Conservation (phyloP, 129 eudicot genomes). For the Chrysanthemum makinoi region DNA sequence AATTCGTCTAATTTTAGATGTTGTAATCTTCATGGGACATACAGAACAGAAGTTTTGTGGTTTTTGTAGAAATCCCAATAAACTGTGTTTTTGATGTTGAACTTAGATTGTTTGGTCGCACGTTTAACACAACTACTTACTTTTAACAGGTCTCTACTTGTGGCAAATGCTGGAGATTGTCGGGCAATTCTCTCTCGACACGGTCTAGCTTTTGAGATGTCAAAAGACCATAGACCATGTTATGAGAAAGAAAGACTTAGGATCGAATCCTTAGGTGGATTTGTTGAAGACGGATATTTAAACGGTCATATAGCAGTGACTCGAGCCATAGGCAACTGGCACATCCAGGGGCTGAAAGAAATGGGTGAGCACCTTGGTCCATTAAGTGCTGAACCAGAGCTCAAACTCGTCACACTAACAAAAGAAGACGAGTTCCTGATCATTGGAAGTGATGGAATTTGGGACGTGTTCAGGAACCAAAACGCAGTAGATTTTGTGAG, state of each 20-base stretch:
- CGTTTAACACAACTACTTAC: background rate
- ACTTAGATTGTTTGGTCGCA: background rate
- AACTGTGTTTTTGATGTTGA: background rate
- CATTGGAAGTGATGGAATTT: constrained; percentile 88
- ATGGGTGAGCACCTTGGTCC: constrained; percentile 37
- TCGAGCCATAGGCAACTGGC: constrained; percentile 77
- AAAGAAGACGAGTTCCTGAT: constrained; percentile 90
- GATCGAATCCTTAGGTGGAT: constrained; percentile 69
- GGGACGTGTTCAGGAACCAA: constrained; percentile 93
- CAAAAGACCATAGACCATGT: constrained; percentile 74
- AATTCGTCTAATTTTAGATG: too few relatives aligned
- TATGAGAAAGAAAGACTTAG: constrained; percentile 48
- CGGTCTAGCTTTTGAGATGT: constrained; percentile 73
- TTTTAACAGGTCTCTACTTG: constrained; percentile 63
- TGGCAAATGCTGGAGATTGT: constrained; percentile 87
- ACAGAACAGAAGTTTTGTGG: too few relatives aligned
- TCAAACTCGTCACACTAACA: constrained; percentile 65
- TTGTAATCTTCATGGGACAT: too few relatives aligned
- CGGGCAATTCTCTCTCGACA: constrained; percentile 68
- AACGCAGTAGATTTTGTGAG: constrained; percentile 88
- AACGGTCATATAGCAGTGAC: constrained; percentile 71
- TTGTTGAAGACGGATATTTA: constrained; percentile 63
- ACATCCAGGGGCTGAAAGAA: constrained; percentile 72
- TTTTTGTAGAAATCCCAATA: too few relatives aligned
- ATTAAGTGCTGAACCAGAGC: constrained; percentile 86